These are phyloP conservation scores for Fraxinus sp. DNA, from an alignment of 305 asterid species.

Conservation along the genomic window DNA sequence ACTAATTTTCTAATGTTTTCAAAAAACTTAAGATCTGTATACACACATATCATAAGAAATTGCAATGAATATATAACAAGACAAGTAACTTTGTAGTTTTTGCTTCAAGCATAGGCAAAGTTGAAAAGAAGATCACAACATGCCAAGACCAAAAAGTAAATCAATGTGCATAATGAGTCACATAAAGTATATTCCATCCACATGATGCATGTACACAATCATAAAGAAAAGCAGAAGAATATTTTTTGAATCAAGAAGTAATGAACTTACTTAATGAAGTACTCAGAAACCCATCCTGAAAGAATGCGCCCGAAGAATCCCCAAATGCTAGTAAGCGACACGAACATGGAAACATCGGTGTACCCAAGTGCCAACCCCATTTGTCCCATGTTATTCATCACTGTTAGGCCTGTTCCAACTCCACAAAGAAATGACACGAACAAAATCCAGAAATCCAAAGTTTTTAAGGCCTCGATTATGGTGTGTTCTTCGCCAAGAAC, in stretches of 20 bases:
- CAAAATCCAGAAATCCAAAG: slow-evolving; percentile 81
- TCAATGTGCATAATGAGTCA: background rate
- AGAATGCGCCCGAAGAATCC: slow-evolving; percentile 92
- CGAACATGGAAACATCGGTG: slow-evolving; percentile 78
- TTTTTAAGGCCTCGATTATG: slow-evolving; percentile 52
- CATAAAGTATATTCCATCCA: background rate
- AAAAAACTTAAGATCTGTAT: background rate
- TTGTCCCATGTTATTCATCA: slow-evolving; percentile 84
- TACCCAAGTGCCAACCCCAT: slow-evolving; percentile 90
- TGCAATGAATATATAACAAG: background rate
- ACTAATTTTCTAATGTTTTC: background rate
- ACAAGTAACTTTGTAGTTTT: background rate
- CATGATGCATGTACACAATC: background rate
- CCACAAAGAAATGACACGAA: slow-evolving; percentile 80
- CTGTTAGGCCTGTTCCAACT: slow-evolving; percentile 88
- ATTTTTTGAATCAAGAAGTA: background rate
- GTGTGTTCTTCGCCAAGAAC: slow-evolving; percentile 85
- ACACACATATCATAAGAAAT: background rate
- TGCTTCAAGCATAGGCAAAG: background rate
- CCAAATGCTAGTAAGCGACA: slow-evolving; percentile 87
- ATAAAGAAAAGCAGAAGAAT: background rate
- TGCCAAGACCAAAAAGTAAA: background rate
- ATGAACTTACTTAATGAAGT: slow-evolving; percentile 71
- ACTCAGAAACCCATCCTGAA: slow-evolving; percentile 76
- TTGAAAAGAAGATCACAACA: background rate